Base-by-base conservation (phyloP, 495 filamentous ascomycete genomes). In the Mytilinidion resinicola region DNA sequence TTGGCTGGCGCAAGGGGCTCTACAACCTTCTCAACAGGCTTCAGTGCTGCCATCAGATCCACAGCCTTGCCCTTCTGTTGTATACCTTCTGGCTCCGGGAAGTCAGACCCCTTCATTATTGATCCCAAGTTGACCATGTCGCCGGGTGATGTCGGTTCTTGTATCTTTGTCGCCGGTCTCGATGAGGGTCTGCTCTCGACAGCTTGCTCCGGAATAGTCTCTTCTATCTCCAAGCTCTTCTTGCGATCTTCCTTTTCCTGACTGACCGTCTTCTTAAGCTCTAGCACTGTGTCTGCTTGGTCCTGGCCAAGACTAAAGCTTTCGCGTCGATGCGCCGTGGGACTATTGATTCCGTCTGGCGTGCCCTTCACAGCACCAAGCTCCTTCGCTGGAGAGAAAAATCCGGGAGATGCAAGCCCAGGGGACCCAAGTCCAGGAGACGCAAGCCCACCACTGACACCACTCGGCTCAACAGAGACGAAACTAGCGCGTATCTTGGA, bases 401-500 rank as follows among this genome's bases (percentile, higher is more conserved):
- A 30, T 6, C 47, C 37, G 12, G 53, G 30, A 9, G 53, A 34
- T 6, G 53, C 37, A 44, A 42, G 33, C 17, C 55, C 50, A 11
- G 34, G 55, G 10, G 46, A 54, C 36, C 35, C 46, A 55, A 53
- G 43, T 46, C 8, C 15, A 30, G 25, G 25, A 30, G 25, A 30
- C 25, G 25, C 25, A 30, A 30, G 25, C 25, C 25, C 25, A 6
- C 25, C 25, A 30, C 25, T 6, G 41, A 76, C 72, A 44, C 78
- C 80, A 67, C 78, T 80, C 55, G 78, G 78, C 57, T 91, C 88
- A 14, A 96, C 84, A 2, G 87, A 81, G 44, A 95, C 82, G 69
- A 96, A 96, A 67, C 81, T 90, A 35, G 90, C 89, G 55, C 89
- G 82, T 47, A 95, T 83, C 72, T 87, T 91, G 53, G 85, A 87